These are phyloP conservation scores for Mortierella sp. DNA, from an alignment of 371 early-diverging fungal genomes.

Conservation along the genomic window DNA sequence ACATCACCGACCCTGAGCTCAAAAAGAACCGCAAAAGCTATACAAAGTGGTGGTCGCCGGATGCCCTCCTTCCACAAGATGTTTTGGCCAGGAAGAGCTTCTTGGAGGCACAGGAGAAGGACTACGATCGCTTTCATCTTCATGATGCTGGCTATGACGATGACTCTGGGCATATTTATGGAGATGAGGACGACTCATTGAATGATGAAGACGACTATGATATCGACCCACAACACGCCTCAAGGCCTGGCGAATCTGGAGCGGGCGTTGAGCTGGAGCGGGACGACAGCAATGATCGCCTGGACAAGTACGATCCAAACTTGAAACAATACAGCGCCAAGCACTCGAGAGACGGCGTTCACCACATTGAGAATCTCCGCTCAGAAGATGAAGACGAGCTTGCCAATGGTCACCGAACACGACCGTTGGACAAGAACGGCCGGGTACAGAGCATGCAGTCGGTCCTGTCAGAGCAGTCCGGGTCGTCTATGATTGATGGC, in stretches of 20 bases:
- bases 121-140: conserved; percentile 11
- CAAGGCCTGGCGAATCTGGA: neutral
- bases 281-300: conserved; percentile 20
- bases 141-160: conserved; percentile 37
- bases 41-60: conserved; percentile 73
- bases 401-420: neutral
- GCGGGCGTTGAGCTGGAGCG: neutral
- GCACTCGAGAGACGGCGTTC: neutral
- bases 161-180: conserved; percentile 2
- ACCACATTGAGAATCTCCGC: conserved; percentile 36
- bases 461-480: conserved; percentile 15
- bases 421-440: neutral
- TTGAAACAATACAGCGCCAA: conserved; percentile 11
- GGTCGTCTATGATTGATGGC: neutral
- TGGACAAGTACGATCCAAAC: conserved; percentile 12
- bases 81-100: conserved; percentile 39
- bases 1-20: conserved; percentile 68
- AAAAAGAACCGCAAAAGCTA: conserved; percentile 64
- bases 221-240: neutral
- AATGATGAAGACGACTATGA: conserved; percentile 14
- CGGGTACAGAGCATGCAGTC: conserved; percentile 35
- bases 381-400: conserved; percentile 45
- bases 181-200: conserved; percentile 2
- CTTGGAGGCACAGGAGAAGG: conserved; percentile 16
- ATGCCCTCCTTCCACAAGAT: conserved; percentile 59